Conservation (phyloP, 331 rosid species). For the Pyracantha coccinea region DNA sequence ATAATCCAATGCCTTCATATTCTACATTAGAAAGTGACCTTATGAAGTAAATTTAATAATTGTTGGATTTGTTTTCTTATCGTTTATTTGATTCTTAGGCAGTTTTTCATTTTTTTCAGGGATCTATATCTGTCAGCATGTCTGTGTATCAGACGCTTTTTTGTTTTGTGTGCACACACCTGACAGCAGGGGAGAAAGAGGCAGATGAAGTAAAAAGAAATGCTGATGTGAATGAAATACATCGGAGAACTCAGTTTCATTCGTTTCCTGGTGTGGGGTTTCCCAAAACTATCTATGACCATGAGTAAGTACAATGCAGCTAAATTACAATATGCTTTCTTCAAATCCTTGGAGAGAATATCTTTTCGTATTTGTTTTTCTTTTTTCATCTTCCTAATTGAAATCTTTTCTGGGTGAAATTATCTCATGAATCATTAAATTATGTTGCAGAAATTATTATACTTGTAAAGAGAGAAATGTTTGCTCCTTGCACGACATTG, state of each 20-base stretch:
- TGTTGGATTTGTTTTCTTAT: neutral
- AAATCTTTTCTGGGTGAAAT: neutral
- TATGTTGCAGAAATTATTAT: neutral
- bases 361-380: neutral
- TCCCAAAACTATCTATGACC: slow-evolving; percentile 55
- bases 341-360: neutral
- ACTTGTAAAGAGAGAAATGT: neutral
- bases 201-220: slow-evolving; percentile 69
- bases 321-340: neutral
- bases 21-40: neutral
- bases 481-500: neutral
- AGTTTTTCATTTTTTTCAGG: slow-evolving; percentile 43
- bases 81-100: neutral
- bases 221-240: slow-evolving; percentile 72
- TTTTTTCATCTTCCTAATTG: neutral
- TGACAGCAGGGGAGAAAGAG: slow-evolving; percentile 77
- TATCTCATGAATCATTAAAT: neutral
- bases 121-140: slow-evolving; percentile 88
- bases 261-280: slow-evolving; percentile 44
- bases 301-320: slow-evolving; percentile 51
- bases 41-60: neutral
- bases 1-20: neutral
- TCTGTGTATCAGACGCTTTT: slow-evolving; percentile 80
- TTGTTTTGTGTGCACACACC: slow-evolving; percentile 88
- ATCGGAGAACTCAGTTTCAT: slow-evolving; percentile 61